Evolutionary conservation across 2,329 filamentous ascomycete species (phyloP).

Genomic region (Chrysoporthe cubensis): DNA sequence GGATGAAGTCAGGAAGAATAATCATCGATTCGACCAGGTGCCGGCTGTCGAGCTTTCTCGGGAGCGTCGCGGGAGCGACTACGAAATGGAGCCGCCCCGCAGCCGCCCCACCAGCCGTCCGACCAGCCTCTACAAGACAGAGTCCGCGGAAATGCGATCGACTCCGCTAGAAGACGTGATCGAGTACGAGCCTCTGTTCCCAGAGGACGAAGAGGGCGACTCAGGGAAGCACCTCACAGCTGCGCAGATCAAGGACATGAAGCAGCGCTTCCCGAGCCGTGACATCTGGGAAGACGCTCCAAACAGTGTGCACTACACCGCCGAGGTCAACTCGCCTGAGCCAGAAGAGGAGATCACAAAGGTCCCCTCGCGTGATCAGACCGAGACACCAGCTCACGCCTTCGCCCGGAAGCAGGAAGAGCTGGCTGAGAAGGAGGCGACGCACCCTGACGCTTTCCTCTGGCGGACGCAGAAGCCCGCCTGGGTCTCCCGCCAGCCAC

Average conservation of each 20-base stretch:
- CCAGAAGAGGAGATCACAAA: slow-evolving; percentile 39
- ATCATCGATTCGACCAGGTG: slow-evolving; percentile 68
- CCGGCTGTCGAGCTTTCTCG: slow-evolving; percentile 81
- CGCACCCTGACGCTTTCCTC: slow-evolving; percentile 55
- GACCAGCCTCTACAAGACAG: slow-evolving; percentile 63
- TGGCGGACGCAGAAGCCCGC: slow-evolving; percentile 53
- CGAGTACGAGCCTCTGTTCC: slow-evolving; percentile 94
- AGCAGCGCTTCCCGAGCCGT: slow-evolving; percentile 84
- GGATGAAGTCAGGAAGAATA: slow-evolving; percentile 81
- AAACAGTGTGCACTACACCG: slow-evolving; percentile 75
- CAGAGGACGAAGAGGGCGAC: slow-evolving; percentile 69
- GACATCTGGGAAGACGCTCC: slow-evolving; percentile 98
- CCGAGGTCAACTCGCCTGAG: slow-evolving; percentile 85
- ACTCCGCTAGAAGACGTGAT: slow-evolving; percentile 85
- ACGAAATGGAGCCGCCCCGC: slow-evolving; percentile 56
- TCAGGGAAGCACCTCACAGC: slow-evolving; percentile 41
- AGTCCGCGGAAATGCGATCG: slow-evolving; percentile 58
- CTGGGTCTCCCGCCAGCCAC: slow-evolving; percentile 53
- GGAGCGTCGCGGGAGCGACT: slow-evolving; percentile 64
- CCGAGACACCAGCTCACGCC: slow-evolving; percentile 63
- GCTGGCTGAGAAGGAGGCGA: slow-evolving; percentile 61
- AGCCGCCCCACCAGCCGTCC: slow-evolving; percentile 69
- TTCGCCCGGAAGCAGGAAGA: slow-evolving; percentile 71
- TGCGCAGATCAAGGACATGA: slow-evolving; percentile 50
- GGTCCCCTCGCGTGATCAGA: slow-evolving; percentile 41